Conservation (phyloP, 176 grass and related monocot genomes). For the Musa acuminata region DNA sequence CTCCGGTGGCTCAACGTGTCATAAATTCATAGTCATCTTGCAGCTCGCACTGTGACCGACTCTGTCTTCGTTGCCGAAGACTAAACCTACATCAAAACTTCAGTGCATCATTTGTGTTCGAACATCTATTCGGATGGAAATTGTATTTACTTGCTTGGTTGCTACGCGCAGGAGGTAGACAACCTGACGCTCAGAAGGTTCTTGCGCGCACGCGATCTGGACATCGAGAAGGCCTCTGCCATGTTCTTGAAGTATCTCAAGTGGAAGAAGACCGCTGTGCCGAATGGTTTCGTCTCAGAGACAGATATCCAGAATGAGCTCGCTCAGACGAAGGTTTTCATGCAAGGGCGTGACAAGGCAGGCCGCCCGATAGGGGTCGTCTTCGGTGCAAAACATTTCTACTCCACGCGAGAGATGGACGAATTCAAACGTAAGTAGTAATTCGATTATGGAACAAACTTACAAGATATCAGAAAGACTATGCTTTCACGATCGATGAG, state of each 20-base stretch:
- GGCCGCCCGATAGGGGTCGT: slow-evolving; percentile 41
- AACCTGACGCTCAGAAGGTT: slow-evolving; percentile 68
- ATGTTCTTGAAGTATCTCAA: slow-evolving; percentile 56
- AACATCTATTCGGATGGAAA: background rate
- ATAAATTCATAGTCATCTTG: too few species aligned
- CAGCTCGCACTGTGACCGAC: too few species aligned
- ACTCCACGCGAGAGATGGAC: slow-evolving; percentile 46
- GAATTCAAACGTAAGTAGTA: slow-evolving; percentile 45
- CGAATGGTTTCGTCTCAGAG: slow-evolving; percentile 52
- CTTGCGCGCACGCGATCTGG: slow-evolving; percentile 55
- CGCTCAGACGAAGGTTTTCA: slow-evolving; percentile 37
- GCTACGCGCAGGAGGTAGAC: slow-evolving; percentile 44
- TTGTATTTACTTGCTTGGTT: background rate
- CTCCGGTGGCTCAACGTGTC: too few species aligned
- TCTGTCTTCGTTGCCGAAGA: too few species aligned
- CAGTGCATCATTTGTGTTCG: too few species aligned
- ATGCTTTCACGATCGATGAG: too few species aligned
- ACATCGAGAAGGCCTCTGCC: slow-evolving; percentile 43
- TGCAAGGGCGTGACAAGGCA: slow-evolving; percentile 50
- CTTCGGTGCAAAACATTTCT: slow-evolving; percentile 49
- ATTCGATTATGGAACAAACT: background rate
- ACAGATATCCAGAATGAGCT: slow-evolving; percentile 40
- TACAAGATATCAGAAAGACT: too few species aligned
- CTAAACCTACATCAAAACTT: too few species aligned
- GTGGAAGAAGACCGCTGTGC: slow-evolving; percentile 50